Evolutionary conservation across 768 basidiomycete genomes (phyloP), one percentile per base, ranked within the genome.

Genomic region (Suillus clintonianus): DNA sequence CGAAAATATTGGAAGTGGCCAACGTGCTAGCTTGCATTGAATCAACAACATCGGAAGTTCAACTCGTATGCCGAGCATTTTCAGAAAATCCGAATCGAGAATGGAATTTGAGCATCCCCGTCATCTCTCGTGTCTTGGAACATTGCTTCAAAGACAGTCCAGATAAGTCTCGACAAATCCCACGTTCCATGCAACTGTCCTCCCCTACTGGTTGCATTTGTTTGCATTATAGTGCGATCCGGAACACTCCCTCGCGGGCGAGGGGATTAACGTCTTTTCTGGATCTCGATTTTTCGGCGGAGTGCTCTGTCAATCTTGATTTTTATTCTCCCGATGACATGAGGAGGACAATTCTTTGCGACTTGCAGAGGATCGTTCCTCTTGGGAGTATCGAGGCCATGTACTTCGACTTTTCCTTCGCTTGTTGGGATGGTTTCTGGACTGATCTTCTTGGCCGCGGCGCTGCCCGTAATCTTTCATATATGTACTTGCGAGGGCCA

Each of bases 401-500:
- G 34, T 55, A 55, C 22, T 14, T 55, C 36, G n/a, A 37, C 22
- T 14, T 36, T n/a, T 34, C 1, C 22, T 22, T 15, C 36, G n/a
- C 34, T 55, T 55, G n/a, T n/a, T n/a, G 54, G 54, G 14, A 55
- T 37, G 54, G 54, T 15, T 55, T 37, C 54, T 55, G 54, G 54
- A 37, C 5, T 14, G 36, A 37, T 24, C 8, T 55, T 15, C 34
- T 37, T 37, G 54, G 34, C 22, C 36, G 8, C 48, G 48, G 24
- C 22, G 22, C 54, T 30, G 14, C 36, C 22, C n/a, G 14, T 36
- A 37, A 55, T 55, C 54, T 55, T 24, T 13, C 54, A 22, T 36
- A 55, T 8, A 55, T 55, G 22, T 7, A 37, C n/a, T 22, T 55
- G 36, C 34, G 14, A 22, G 54, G 54, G 24, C 4, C n/a, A 36